Percentiles rank a stretch among this genome's conserved stretches.
phyloP scores from a whole-genome alignment of 2,329 filamentous ascomycete species.

The Sporothrix brunneoviolacea region DNA sequence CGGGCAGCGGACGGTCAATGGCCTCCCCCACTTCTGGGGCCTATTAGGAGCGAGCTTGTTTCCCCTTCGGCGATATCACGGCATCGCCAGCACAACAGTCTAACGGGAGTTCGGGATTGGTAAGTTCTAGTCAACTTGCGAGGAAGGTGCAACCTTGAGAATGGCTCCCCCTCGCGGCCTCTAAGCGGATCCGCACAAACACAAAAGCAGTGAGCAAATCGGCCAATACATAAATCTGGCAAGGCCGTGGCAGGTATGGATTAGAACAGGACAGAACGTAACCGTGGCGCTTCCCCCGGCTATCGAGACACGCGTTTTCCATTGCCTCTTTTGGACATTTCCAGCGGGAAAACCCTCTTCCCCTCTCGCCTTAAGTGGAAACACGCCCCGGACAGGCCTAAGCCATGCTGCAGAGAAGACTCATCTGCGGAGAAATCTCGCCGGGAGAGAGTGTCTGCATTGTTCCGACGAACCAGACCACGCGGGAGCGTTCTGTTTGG shows the following conservation, averaged over 20 bases:
- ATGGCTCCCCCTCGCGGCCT: too few species aligned
- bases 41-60: background rate
- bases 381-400: background rate
- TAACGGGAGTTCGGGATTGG: constrained; percentile 9
- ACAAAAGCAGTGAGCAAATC: background rate
- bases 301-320: too few species aligned
- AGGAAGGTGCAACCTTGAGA: too few species aligned
- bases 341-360: background rate
- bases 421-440: constrained; percentile 4
- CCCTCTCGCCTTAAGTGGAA: background rate
- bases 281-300: too few species aligned
- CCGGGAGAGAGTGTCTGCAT: background rate
- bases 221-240: too few species aligned
- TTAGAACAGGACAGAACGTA: background rate
- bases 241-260: too few species aligned
- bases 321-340: background rate
- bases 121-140: too few species aligned
- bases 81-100: constrained; percentile 2
- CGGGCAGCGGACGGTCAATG: too few species aligned
- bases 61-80: constrained; percentile 17
- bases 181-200: background rate
- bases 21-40: background rate
- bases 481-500: background rate
- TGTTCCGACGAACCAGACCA: background rate
- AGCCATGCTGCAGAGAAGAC: too few species aligned